Percentiles rank a stretch among this genome's conserved stretches.
phyloP scores from a whole-genome alignment of 805 yeast genomes.

The Candida silvicultrix region DNA sequence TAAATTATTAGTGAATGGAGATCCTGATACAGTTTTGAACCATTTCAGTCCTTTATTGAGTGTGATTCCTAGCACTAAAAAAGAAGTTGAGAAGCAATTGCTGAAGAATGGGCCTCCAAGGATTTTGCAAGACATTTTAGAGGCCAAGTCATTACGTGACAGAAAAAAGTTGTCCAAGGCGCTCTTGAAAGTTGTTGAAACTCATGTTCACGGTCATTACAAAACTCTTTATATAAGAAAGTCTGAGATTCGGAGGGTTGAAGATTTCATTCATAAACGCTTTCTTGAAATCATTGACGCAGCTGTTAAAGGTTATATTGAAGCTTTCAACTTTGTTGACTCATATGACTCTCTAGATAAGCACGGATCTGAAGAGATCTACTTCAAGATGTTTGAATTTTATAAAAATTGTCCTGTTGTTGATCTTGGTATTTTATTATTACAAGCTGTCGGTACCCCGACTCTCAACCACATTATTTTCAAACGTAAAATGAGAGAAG shows the following conservation, averaged over 20 bases:
- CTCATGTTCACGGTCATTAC: neutral
- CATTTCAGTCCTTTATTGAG: neutral
- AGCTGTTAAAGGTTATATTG: neutral
- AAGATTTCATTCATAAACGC: neutral
- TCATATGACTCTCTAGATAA: neutral
- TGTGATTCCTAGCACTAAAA: neutral
- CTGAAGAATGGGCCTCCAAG: neutral
- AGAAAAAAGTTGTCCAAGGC: neutral
- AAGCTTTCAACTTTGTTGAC: conserved; percentile 1
- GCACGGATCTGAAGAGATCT: neutral
- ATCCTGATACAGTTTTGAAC: neutral
- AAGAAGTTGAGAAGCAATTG: neutral
- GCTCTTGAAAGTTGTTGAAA: neutral
- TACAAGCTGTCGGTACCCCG: neutral
- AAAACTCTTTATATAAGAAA: neutral
- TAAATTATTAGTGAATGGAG: neutral
- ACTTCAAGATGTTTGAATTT: conserved; percentile 3
- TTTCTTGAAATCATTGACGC: neutral
- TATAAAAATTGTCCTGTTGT: conserved; percentile 1
- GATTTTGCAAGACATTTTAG: neutral
- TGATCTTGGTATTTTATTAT: conserved; percentile 7
- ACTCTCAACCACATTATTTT: neutral
- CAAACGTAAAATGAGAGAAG: neutral
- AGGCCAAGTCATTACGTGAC: no score
- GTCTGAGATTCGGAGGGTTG: neutral